Evolutionary conservation across 352 stramenopile genomes (phyloP).

Genomic region (Phytophthora fragariaefolia): DNA sequence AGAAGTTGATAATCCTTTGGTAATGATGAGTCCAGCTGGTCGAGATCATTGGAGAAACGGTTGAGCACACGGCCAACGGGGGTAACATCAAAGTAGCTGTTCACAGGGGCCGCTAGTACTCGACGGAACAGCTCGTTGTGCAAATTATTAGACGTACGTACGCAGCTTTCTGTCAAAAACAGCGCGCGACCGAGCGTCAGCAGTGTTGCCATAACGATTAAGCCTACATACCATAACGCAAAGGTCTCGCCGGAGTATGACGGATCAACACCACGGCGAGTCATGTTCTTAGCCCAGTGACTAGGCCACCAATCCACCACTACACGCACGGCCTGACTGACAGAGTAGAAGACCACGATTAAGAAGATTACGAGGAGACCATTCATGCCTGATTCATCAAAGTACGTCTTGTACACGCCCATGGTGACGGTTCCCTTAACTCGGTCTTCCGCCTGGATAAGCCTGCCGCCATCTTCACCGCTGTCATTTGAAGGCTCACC

Average conservation of each 20-base stretch:
- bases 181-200: slow-evolving; percentile 28
- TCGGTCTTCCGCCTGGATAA: slow-evolving; percentile 37
- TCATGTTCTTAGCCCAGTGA: slow-evolving; percentile 41
- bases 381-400: slow-evolving; percentile 31
- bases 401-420: slow-evolving; percentile 31
- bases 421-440: slow-evolving; percentile 22
- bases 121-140: slow-evolving; percentile 47
- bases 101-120: slow-evolving; percentile 48
- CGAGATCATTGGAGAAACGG: slow-evolving; percentile 54
- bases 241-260: slow-evolving; percentile 20
- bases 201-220: slow-evolving; percentile 30
- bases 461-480: background rate
- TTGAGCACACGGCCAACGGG: slow-evolving; percentile 54
- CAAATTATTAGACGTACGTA: slow-evolving; percentile 31
- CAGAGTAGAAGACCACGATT: slow-evolving; percentile 12
- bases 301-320: slow-evolving; percentile 39
- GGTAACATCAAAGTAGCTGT: slow-evolving; percentile 58
- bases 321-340: slow-evolving; percentile 27
- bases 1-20: slow-evolving; percentile 40
- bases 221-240: slow-evolving; percentile 41
- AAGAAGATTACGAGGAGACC: slow-evolving; percentile 20
- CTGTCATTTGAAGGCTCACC: background rate
- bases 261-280: slow-evolving; percentile 19
- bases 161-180: slow-evolving; percentile 29
- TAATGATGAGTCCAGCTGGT: slow-evolving; percentile 54